Evolutionary conservation across 257 asterid genomes (phyloP).

Genomic region (Anisodus tanguticus): DNA sequence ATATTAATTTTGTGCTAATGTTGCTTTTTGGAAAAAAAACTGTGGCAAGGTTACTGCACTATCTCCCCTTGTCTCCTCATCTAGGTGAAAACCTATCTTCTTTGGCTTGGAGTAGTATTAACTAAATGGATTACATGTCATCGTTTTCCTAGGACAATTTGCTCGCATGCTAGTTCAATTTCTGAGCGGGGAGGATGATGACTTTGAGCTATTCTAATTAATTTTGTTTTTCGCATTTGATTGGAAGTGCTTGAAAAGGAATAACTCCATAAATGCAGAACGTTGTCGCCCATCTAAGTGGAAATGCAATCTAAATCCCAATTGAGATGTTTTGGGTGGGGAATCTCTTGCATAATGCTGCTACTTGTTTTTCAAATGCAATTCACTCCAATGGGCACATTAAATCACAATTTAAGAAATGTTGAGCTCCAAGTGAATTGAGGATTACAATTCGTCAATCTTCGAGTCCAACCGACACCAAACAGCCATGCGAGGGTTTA

Average conservation of each 20-base stretch:
- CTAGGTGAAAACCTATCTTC: background rate
- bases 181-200: background rate
- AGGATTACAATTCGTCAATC: background rate
- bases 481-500: too few species aligned
- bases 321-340: background rate
- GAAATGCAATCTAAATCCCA: background rate
- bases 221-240: background rate
- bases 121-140: background rate
- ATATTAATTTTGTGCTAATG: slow-evolving; percentile 9
- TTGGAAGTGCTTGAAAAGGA: background rate
- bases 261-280: background rate
- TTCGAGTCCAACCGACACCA: too few species aligned
- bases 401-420: background rate
- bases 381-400: background rate
- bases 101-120: background rate
- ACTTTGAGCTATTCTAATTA: background rate
- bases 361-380: background rate
- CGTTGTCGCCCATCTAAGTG: background rate
- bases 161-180: background rate
- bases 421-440: background rate
- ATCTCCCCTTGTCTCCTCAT: background rate
- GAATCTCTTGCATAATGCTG: background rate
- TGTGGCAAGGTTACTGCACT: background rate
- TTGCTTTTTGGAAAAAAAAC: background rate
- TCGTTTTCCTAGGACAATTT: background rate